Evolutionary conservation across 2,329 filamentous ascomycete species (phyloP).

Genomic region (Aureobasidium leucospermi): DNA sequence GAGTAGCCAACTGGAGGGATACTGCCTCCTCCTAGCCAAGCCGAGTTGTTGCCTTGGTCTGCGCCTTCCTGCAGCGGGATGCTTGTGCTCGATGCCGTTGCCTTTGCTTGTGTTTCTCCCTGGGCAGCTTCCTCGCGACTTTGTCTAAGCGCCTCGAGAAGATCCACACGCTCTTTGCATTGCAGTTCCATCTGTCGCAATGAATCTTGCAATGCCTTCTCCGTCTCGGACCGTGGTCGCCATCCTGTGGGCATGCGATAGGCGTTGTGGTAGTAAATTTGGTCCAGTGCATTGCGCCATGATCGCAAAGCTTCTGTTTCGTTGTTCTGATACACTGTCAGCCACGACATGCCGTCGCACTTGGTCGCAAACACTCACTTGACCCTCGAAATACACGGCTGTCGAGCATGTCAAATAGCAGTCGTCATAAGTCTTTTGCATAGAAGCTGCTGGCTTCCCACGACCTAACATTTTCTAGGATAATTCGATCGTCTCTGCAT

Average conservation of each 20-base stretch:
- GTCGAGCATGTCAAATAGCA: constrained; percentile 92
- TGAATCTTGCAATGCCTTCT: constrained; percentile 74
- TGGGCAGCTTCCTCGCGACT: constrained; percentile 41
- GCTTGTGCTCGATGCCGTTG: constrained; percentile 12
- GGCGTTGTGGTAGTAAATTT: constrained; percentile 80
- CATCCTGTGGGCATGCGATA: constrained; percentile 64
- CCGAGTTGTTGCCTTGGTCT: constrained; percentile 6
- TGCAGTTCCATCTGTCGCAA: constrained; percentile 77
- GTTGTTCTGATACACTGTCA: constrained; percentile 57
- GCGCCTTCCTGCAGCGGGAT: background rate
- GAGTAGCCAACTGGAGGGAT: constrained; percentile 74
- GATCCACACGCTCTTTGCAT: constrained; percentile 85
- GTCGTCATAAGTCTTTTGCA: constrained; percentile 98
- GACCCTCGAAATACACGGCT: constrained; percentile 89
- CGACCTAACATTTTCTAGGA: constrained; percentile 39
- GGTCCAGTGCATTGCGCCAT: constrained; percentile 81
- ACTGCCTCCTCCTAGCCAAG: constrained; percentile 70
- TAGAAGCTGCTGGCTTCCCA: constrained; percentile 58
- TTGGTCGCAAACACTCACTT: constrained; percentile 41
- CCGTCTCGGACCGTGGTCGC: constrained; percentile 69
- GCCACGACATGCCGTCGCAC: background rate
- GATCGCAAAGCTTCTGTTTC: constrained; percentile 83
- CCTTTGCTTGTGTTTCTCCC: background rate
- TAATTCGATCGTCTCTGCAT: background rate
- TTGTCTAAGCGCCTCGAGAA: constrained; percentile 71